Evolutionary conservation across 2,329 filamentous ascomycete species (phyloP).

Genomic region (Talaromyces sp.): DNA sequence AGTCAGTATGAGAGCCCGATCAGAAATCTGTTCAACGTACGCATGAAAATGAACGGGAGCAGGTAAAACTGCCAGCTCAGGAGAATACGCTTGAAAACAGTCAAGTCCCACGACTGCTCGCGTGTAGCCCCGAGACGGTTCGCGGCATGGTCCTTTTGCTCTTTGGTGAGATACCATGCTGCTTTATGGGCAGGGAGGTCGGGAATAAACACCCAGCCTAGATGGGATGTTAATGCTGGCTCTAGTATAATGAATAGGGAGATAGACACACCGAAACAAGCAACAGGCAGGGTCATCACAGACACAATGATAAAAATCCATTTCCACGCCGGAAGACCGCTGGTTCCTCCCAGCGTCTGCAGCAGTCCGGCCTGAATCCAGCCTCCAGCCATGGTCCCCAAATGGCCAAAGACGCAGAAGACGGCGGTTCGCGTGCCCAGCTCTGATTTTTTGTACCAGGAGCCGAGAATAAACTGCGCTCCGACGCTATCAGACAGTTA

Average conservation of each 20-base stretch:
- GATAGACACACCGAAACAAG: constrained; percentile 47
- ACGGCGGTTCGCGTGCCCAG: constrained; percentile 18
- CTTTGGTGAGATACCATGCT: constrained; percentile 34
- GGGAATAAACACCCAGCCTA: constrained; percentile 42
- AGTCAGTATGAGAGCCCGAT: neutral
- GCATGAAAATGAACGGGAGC: constrained; percentile 42
- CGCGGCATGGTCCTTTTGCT: constrained; percentile 31
- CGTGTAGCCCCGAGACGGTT: constrained; percentile 29
- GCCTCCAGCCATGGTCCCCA: constrained; percentile 39
- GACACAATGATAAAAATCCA: constrained; percentile 51
- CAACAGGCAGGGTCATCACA: constrained; percentile 32
- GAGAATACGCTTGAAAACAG: constrained; percentile 28
- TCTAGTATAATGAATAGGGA: constrained; percentile 33
- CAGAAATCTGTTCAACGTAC: constrained; percentile 14
- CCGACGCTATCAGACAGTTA: constrained; percentile 31
- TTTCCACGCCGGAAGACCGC: constrained; percentile 37
- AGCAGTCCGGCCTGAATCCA: constrained; percentile 33
- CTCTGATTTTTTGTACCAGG: constrained; percentile 54
- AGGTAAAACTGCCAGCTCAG: constrained; percentile 44
- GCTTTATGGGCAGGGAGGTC: constrained; percentile 37
- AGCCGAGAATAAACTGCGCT: constrained; percentile 62
- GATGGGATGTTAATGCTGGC: neutral
- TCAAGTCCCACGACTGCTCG: constrained; percentile 21
- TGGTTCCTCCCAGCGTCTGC: constrained; percentile 29
- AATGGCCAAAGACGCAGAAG: constrained; percentile 40